A percentile compares a stretch with the other conserved stretches of the same genome.
phyloP scores from a whole-genome alignment of 106 monocot species.

The Phalaenopsis equestris region DNA sequence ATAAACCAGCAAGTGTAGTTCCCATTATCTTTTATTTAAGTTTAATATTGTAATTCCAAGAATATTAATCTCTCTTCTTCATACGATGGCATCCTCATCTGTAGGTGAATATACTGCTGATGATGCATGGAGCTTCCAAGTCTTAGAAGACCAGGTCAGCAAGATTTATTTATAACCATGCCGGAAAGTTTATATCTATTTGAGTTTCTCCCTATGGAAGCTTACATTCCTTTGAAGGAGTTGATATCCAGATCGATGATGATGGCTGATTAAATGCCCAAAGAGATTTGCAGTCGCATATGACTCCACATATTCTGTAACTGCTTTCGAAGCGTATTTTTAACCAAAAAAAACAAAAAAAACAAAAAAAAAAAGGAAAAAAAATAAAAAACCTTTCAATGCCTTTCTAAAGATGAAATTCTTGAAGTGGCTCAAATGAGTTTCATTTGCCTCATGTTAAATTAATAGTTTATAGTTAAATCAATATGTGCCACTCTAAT shows the following conservation, averaged over 20 bases:
- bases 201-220: not conserved
- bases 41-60: not conserved
- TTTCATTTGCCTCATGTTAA: too few relatives aligned
- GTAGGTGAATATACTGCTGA: conserved; percentile 78
- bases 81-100: not conserved
- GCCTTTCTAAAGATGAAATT: too few relatives aligned
- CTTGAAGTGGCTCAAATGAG: too few relatives aligned
- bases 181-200: not conserved
- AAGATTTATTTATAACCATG: conserved; percentile 52
- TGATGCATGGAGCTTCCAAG: conserved; percentile 89
- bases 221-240: not conserved
- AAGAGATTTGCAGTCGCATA: not conserved
- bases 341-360: too few relatives aligned
- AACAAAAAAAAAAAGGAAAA: too few relatives aligned
- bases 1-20: not conserved
- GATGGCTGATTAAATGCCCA: not conserved
- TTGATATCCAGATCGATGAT: not conserved
- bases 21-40: not conserved
- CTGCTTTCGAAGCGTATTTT: not conserved
- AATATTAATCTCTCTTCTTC: not conserved
- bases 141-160: conserved; percentile 67
- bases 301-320: not conserved
- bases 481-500: too few relatives aligned
- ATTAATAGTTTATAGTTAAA: too few relatives aligned
- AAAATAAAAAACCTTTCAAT: too few relatives aligned